phyloP scores from a whole-genome alignment of 2,329 filamentous ascomycete species.

The Cordyceps javanica region DNA sequence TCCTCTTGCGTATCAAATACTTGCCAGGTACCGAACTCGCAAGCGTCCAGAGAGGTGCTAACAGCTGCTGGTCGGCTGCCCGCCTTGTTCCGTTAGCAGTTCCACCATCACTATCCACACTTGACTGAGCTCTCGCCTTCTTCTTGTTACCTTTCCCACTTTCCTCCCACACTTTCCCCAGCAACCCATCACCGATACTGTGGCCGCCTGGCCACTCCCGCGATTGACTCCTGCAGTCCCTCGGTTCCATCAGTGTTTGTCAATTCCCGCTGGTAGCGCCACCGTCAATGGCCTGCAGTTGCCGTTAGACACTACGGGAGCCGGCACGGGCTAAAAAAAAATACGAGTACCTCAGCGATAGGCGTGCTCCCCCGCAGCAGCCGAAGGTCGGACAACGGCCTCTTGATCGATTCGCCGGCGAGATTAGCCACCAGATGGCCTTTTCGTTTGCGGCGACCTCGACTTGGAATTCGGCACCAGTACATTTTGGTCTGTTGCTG shows the following conservation, averaged over 20 bases:
- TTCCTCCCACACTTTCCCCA: constrained; percentile 1
- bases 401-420: neutral
- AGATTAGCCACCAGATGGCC: neutral
- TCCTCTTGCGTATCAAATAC: neutral
- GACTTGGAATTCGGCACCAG: neutral
- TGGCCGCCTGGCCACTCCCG: constrained; percentile 3
- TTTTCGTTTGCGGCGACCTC: neutral
- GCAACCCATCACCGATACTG: constrained; percentile 5
- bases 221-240: neutral
- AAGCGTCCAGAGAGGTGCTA: neutral
- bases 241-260: neutral
- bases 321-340: constrained; percentile 29
- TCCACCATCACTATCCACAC: constrained; percentile 1
- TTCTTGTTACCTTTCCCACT: constrained; percentile 17
- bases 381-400: constrained; percentile 6
- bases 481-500: neutral
- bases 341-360: neutral
- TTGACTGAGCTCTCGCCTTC: constrained; percentile 14
- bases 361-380: constrained; percentile 8
- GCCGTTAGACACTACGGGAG: constrained; percentile 43
- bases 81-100: constrained; percentile 2
- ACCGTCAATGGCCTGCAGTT: constrained; percentile 41
- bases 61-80: neutral
- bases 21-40: neutral
- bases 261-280: neutral